A percentile compares a stretch with the other conserved stretches of the same genome.
Conservation (phyloP, 345 rosid genomes). For the Corchorus olitorius region DNA sequence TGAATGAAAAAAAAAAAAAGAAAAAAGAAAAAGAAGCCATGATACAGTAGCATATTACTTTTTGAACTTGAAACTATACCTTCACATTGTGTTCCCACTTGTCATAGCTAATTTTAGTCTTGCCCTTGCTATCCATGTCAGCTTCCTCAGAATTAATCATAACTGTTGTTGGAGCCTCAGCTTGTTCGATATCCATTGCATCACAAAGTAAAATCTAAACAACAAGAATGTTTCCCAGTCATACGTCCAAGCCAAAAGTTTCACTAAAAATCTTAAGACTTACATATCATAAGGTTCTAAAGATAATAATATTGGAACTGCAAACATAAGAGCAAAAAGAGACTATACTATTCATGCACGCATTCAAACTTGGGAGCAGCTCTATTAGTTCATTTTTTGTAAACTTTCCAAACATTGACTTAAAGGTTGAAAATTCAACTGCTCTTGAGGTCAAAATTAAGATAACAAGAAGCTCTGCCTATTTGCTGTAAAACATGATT, state of each 20-base stretch:
- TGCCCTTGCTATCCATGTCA: constrained; percentile 38
- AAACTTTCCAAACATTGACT: neutral
- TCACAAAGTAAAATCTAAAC: constrained; percentile 33
- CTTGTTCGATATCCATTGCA: constrained; percentile 35
- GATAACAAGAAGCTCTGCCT: neutral
- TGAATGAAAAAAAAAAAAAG: constrained; percentile 11
- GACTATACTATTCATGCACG: neutral
- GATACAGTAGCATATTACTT: neutral
- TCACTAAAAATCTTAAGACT: neutral
- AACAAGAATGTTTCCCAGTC: constrained; percentile 15
- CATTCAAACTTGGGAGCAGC: neutral
- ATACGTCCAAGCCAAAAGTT: neutral
- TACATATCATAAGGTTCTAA: neutral
- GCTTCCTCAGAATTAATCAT: constrained; percentile 22
- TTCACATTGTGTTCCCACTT: constrained; percentile 21
- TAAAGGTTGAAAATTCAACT: neutral
- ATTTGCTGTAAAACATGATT: neutral
- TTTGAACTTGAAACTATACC: constrained; percentile 24
- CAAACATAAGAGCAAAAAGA: neutral
- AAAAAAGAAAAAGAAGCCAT: neutral
- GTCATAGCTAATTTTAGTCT: constrained; percentile 32
- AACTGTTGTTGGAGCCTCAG: constrained; percentile 22
- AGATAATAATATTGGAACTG: neutral
- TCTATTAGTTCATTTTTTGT: neutral
- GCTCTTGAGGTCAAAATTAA: neutral